phyloP scores from a whole-genome alignment of 495 filamentous ascomycete genomes.

The Penicillium taxi region DNA sequence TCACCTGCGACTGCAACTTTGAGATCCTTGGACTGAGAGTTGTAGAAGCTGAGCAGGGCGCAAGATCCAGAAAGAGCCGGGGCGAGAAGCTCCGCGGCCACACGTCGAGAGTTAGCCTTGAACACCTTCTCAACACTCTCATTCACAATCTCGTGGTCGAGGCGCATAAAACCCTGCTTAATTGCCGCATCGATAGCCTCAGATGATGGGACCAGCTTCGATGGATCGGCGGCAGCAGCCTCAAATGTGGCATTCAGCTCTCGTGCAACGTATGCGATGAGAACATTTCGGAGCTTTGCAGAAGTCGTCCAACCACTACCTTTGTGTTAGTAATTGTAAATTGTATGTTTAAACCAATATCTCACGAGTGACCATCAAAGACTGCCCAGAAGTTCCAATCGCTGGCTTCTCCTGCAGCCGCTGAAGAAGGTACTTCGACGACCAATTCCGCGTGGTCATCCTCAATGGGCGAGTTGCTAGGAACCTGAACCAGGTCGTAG shows the following conservation, averaged over 20 bases:
- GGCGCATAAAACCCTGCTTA: slow-evolving; percentile 77
- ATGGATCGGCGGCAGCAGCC: slow-evolving; percentile 54
- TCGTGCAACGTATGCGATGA: slow-evolving; percentile 86
- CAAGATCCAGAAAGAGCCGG: slow-evolving; percentile 94
- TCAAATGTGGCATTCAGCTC: slow-evolving; percentile 94
- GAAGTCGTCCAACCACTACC: slow-evolving; percentile 95
- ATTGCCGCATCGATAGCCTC: slow-evolving; percentile 84
- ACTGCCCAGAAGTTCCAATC: slow-evolving; percentile 99
- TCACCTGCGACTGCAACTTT: slow-evolving; percentile 93
- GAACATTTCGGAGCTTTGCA: slow-evolving; percentile 83
- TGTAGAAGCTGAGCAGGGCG: slow-evolving; percentile 93
- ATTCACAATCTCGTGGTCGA: slow-evolving; percentile 91
- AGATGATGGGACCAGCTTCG: slow-evolving; percentile 48
- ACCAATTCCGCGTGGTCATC: slow-evolving; percentile 98
- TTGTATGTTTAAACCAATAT: neutral
- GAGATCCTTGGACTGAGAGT: slow-evolving; percentile 71
- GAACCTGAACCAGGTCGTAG: slow-evolving; percentile 92
- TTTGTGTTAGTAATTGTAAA: slow-evolving; percentile 9
- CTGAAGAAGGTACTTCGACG: slow-evolving; percentile 66
- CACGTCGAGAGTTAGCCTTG: slow-evolving; percentile 74
- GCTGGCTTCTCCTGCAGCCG: slow-evolving; percentile 45
- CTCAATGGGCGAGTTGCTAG: slow-evolving; percentile 96
- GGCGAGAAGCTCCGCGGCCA: slow-evolving; percentile 83
- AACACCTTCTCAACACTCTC: slow-evolving; percentile 81
- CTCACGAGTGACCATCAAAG: slow-evolving; percentile 91